Evolutionary conservation across 2,329 filamentous ascomycete genomes (phyloP).

Genomic region (Xylariomycetidae sp.): DNA sequence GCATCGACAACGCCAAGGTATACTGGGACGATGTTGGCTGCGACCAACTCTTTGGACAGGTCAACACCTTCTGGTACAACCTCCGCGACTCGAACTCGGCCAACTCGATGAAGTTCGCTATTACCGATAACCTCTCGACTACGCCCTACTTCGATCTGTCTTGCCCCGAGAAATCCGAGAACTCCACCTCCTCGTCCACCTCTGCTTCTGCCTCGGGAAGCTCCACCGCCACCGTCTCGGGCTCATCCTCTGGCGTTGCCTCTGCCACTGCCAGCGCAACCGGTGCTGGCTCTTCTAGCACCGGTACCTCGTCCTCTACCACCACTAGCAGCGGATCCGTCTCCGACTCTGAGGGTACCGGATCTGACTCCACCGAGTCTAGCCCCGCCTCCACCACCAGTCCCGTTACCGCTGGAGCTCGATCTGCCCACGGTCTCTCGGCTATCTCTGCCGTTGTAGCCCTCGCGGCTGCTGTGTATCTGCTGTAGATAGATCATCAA

Average conservation of each 20-base stretch:
- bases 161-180: conserved; percentile 8
- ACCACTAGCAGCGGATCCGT: too few relatives aligned
- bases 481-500: too few relatives aligned
- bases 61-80: conserved; percentile 30
- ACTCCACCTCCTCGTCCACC: conserved; percentile 9
- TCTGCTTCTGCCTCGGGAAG: conserved; percentile 6
- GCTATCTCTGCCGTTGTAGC: too few relatives aligned
- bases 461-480: too few relatives aligned
- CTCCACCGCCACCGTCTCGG: conserved; percentile 4
- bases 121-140: conserved; percentile 14
- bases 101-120: conserved; percentile 17
- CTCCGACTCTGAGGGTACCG: too few relatives aligned
- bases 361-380: too few relatives aligned
- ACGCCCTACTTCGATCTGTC: conserved; percentile 16
- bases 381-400: too few relatives aligned
- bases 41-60: conserved; percentile 18
- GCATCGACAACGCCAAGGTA: conserved; percentile 39
- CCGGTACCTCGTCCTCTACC: neutral
- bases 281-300: conserved; percentile 2
- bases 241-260: conserved; percentile 3
- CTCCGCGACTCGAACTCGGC: conserved; percentile 26
- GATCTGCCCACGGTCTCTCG: too few relatives aligned
- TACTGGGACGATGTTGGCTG: conserved; percentile 29
- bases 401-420: too few relatives aligned
- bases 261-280: conserved; percentile 5